A percentile compares a stretch with the other conserved stretches of the same genome.
Evolutionary conservation across 768 basidiomycete species (phyloP).

Genomic region (Lentinus brumalis): DNA sequence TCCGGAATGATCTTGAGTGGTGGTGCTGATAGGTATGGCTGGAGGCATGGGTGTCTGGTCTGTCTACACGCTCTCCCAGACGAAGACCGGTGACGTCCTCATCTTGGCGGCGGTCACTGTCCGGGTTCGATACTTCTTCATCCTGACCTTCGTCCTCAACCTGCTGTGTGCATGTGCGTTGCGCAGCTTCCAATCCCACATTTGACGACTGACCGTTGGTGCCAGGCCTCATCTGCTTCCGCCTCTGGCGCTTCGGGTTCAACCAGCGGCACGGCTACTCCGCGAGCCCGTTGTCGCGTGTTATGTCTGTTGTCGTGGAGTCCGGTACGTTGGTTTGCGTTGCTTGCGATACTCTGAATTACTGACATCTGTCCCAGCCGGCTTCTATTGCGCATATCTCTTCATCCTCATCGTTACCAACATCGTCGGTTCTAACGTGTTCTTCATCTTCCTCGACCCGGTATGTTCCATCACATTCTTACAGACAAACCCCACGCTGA

Average conservation of each 20-base stretch:
- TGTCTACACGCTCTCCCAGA: not conserved
- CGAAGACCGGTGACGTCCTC: not conserved
- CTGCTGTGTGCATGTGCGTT: not conserved
- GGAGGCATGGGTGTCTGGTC: conserved; percentile 5
- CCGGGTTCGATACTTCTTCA: not conserved
- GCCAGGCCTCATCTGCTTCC: conserved; percentile 4
- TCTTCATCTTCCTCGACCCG: conserved; percentile 3
- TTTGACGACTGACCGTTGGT: not conserved
- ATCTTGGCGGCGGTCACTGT: not conserved
- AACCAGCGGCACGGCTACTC: too few species aligned
- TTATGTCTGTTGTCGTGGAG: conserved; percentile 6
- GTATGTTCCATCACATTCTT: not conserved
- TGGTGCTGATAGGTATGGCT: too few species aligned
- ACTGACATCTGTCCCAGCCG: not conserved
- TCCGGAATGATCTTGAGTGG: not conserved
- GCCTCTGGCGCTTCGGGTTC: conserved; percentile 1
- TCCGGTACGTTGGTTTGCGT: not conserved
- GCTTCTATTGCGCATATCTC: conserved; percentile 10
- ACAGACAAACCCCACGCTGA: too few species aligned
- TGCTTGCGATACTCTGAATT: not conserved
- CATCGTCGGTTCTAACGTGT: not conserved
- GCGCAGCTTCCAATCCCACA: not conserved
- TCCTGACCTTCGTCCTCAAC: not conserved
- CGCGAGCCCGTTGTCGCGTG: not conserved
- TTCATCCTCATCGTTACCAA: conserved; percentile 3